A percentile compares a stretch with the other conserved stretches of the same genome.
Conservation (phyloP, 2,329 filamentous ascomycete genomes). For the Ceratocystis huliohia region DNA sequence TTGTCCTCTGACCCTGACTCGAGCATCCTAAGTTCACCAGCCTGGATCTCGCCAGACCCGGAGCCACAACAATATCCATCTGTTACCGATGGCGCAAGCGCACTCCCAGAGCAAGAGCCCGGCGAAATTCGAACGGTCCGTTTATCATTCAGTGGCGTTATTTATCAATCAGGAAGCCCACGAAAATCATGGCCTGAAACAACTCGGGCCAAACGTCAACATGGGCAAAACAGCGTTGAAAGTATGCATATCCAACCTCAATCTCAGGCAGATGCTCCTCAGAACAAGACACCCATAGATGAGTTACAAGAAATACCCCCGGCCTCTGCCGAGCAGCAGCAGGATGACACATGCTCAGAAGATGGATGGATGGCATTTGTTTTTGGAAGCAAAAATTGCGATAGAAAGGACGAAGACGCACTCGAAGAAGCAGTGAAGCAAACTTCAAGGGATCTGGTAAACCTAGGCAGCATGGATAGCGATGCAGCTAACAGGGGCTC, state of each 20-base stretch:
- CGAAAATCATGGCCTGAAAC: not conserved
- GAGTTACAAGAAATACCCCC: not conserved
- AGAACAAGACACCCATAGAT: not conserved
- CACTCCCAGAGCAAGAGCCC: not conserved
- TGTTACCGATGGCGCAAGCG: not conserved
- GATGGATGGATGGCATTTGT: slow-evolving; percentile 19
- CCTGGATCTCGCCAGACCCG: not conserved
- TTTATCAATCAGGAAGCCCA: slow-evolving; percentile 2
- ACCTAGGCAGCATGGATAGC: not conserved
- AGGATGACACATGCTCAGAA: not conserved
- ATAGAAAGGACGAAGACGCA: not conserved
- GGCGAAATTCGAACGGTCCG: not conserved
- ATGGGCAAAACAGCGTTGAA: not conserved
- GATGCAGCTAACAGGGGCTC: slow-evolving; percentile 10
- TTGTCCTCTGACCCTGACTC: slow-evolving; percentile 9
- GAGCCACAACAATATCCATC: not conserved
- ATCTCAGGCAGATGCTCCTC: not conserved
- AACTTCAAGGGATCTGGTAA: not conserved
- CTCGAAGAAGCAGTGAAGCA: slow-evolving; percentile 12
- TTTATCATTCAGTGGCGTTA: not conserved
- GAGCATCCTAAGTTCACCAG: not conserved
- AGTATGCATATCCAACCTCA: not conserved
- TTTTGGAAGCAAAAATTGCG: slow-evolving; percentile 2
- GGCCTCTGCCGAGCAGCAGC: not conserved
- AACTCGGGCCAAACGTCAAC: not conserved